Conservation (phyloP, 345 rosid species). For the Gossypium raimondii region DNA sequence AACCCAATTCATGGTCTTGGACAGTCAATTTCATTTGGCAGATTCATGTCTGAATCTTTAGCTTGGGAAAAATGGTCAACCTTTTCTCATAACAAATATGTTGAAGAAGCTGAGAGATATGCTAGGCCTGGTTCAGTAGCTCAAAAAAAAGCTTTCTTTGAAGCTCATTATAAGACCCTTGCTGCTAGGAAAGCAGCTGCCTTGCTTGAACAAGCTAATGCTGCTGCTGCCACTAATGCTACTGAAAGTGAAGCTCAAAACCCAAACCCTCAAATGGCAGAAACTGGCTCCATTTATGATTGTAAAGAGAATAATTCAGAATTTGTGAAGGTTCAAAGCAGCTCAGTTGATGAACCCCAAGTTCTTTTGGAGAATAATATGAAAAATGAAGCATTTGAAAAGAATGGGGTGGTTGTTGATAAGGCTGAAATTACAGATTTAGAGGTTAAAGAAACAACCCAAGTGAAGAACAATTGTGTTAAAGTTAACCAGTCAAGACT, state of each 20-base stretch:
- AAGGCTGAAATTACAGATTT: slow-evolving; percentile 22
- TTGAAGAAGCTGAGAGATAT: slow-evolving; percentile 76
- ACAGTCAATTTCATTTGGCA: slow-evolving; percentile 86
- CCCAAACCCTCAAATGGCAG: slow-evolving; percentile 6
- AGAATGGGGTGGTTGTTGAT: slow-evolving; percentile 5
- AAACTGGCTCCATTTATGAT: slow-evolving; percentile 15
- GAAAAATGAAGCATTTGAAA: slow-evolving; percentile 19
- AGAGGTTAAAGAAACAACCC: slow-evolving; percentile 19
- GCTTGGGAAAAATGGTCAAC: slow-evolving; percentile 95
- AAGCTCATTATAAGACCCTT: slow-evolving; percentile 76
- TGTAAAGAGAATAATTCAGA: slow-evolving; percentile 12
- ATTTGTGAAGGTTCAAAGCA: slow-evolving; percentile 20
- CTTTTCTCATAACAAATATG: slow-evolving; percentile 65
- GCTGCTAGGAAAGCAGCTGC: slow-evolving; percentile 83
- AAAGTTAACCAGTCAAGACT: slow-evolving; percentile 16
- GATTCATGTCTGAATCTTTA: slow-evolving; percentile 77
- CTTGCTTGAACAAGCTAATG: slow-evolving; percentile 52
- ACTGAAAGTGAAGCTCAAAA: slow-evolving; percentile 21
- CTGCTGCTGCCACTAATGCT: slow-evolving; percentile 8
- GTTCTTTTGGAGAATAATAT: slow-evolving; percentile 23
- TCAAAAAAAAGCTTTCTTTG: slow-evolving; percentile 83
- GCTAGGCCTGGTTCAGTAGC: slow-evolving; percentile 84
- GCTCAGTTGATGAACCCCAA: slow-evolving; percentile 13
- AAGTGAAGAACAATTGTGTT: slow-evolving; percentile 39
- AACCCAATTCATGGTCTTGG: slow-evolving; percentile 57